Percentiles rank a stretch among this genome's conserved stretches.
Conservation (phyloP, 805 yeast species). For the Phaffomyces antillensis region DNA sequence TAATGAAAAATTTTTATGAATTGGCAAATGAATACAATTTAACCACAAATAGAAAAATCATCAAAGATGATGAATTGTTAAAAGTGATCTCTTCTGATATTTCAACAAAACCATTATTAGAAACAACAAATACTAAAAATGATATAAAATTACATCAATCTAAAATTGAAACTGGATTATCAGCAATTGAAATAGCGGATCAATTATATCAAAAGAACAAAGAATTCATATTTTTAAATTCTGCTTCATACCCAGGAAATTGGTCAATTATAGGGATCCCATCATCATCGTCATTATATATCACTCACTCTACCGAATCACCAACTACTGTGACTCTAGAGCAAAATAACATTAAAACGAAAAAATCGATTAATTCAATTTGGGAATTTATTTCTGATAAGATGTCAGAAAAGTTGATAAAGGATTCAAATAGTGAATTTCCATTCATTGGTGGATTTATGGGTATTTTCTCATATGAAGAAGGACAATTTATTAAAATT, state of each 20-base stretch:
- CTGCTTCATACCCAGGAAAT: constrained; percentile 78
- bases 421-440: constrained; percentile 26
- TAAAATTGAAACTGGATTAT: not conserved
- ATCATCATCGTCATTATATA: constrained; percentile 31
- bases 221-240: constrained; percentile 59
- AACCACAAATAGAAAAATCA: constrained; percentile 14
- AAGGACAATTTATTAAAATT: constrained; percentile 45
- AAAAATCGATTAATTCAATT: constrained; percentile 23
- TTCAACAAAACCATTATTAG: constrained; percentile 16
- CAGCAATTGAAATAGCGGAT: constrained; percentile 49
- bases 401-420: constrained; percentile 33
- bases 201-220: constrained; percentile 21
- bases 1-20: constrained; percentile 51
- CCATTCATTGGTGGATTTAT: constrained; percentile 91
- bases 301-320: constrained; percentile 54
- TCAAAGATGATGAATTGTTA: constrained; percentile 9
- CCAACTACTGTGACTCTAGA: constrained; percentile 4
- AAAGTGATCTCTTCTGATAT: constrained; percentile 5
- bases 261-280: constrained; percentile 87
- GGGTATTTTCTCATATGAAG: constrained; percentile 85
- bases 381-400: constrained; percentile 48
- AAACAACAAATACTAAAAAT: not conserved
- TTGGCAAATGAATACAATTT: constrained; percentile 22
- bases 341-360: not conserved
- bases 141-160: not conserved